Evolutionary conservation across 2,329 filamentous ascomycete genomes (phyloP).

Genomic region (Amesomyces nigricolor): DNA sequence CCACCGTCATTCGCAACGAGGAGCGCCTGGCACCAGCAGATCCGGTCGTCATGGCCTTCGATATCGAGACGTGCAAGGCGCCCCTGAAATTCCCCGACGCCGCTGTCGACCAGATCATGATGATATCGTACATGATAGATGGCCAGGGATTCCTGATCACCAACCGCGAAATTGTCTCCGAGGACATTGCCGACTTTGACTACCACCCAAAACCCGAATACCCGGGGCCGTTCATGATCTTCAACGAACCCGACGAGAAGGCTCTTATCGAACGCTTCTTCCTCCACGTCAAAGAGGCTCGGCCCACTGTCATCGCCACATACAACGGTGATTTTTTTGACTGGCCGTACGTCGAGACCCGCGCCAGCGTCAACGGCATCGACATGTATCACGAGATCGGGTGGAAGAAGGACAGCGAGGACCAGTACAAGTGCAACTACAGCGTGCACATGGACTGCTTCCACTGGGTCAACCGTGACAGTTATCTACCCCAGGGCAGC

Average conservation of each 20-base stretch:
- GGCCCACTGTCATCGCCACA: constrained; percentile 96
- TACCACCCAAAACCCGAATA: constrained; percentile 98
- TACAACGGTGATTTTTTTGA: constrained; percentile 99
- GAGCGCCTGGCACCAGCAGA: constrained; percentile 86
- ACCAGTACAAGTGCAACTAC: constrained; percentile 93
- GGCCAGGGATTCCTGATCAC: constrained; percentile 97
- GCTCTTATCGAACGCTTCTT: constrained; percentile 86
- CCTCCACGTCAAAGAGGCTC: constrained; percentile 86
- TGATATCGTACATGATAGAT: constrained; percentile 99
- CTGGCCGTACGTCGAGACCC: constrained; percentile 96
- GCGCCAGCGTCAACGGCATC: constrained; percentile 89
- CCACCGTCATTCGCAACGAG: constrained; percentile 77
- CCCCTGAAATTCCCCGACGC: constrained; percentile 96
- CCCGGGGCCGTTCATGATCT: constrained; percentile 90
- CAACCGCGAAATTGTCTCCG: constrained; percentile 93
- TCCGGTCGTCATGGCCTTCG: constrained; percentile 96
- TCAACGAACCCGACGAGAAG: constrained; percentile 95
- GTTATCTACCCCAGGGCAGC: constrained; percentile 94
- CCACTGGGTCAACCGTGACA: constrained; percentile 97
- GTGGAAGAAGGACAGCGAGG: constrained; percentile 90
- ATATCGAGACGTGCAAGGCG: constrained; percentile 96
- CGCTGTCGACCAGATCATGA: constrained; percentile 95
- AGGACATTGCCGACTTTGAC: constrained; percentile 96
- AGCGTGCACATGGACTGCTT: constrained; percentile 99
- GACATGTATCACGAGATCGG: constrained; percentile 99